A percentile compares a stretch with the other conserved stretches of the same genome.
phyloP scores from a whole-genome alignment of 306 rosid genomes.

The Cicer pinnatifidum region DNA sequence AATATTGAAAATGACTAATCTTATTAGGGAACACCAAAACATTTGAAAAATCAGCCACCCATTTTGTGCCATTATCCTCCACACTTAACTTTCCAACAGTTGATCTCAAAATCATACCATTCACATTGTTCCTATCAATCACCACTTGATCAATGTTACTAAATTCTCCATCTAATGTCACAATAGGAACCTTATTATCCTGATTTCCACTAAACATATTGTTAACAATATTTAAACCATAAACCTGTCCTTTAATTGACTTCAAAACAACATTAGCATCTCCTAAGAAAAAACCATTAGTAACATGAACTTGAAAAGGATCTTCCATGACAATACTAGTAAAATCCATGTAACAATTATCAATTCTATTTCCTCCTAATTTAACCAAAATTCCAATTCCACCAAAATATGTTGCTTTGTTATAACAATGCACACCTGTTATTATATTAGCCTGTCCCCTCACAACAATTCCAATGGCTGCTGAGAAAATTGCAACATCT shows the following conservation, averaged over 20 bases:
- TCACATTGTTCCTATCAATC: constrained; percentile 58
- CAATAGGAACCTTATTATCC: constrained; percentile 46
- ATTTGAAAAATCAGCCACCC: constrained; percentile 63
- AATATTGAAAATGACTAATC: constrained; percentile 57
- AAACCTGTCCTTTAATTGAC: constrained; percentile 54
- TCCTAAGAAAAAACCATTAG: constrained; percentile 64
- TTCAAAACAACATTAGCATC: constrained; percentile 62
- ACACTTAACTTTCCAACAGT: constrained; percentile 55
- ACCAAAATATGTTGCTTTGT: constrained; percentile 65
- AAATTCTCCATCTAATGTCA: constrained; percentile 54
- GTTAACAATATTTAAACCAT: constrained; percentile 58
- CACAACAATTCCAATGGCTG: constrained; percentile 55
- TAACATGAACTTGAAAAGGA: constrained; percentile 72
- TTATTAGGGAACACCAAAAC: constrained; percentile 56
- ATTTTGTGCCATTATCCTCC: constrained; percentile 51
- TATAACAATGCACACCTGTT: constrained; percentile 66
- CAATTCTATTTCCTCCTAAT: constrained; percentile 57
- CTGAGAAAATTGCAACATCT: constrained; percentile 52
- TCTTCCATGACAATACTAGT: constrained; percentile 64
- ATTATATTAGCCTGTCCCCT: constrained; percentile 71
- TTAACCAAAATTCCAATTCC: constrained; percentile 66
- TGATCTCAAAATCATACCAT: constrained; percentile 56
- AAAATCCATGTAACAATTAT: constrained; percentile 64
- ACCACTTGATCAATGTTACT: constrained; percentile 58
- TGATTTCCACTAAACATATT: constrained; percentile 60